A percentile compares a stretch with the other conserved stretches of the same genome.
These are phyloP conservation scores for Scheffersomyces lignosus DNA, from an alignment of 805 yeast genomes.

Conservation along the genomic window DNA sequence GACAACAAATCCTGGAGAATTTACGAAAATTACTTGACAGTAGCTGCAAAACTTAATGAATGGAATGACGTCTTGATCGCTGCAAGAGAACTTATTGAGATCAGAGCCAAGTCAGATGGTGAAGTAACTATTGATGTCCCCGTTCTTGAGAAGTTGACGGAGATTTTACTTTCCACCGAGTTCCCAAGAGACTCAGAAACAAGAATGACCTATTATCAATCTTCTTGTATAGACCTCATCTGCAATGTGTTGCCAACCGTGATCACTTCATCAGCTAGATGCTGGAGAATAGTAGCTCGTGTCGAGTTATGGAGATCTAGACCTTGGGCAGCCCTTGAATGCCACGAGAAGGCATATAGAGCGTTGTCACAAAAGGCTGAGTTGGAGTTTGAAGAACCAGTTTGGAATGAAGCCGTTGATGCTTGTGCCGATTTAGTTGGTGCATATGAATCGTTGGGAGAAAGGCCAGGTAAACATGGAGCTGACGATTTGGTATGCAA, in stretches of 20 bases:
- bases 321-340: constrained; percentile 87
- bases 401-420: constrained; percentile 80
- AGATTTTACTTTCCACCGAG: constrained; percentile 54
- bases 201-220: constrained; percentile 61
- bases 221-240: constrained; percentile 67
- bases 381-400: constrained; percentile 55
- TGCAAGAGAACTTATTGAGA: constrained; percentile 57
- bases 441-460: constrained; percentile 88
- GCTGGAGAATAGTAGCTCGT: constrained; percentile 82
- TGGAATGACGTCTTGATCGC: constrained; percentile 90
- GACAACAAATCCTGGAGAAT: constrained; percentile 80
- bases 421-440: constrained; percentile 77
- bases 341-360: constrained; percentile 84
- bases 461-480: constrained; percentile 71
- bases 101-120: constrained; percentile 55
- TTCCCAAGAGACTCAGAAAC: constrained; percentile 41
- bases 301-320: constrained; percentile 83
- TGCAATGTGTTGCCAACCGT: constrained; percentile 67
- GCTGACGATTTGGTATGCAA: constrained; percentile 85
- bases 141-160: constrained; percentile 71
- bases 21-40: constrained; percentile 82
- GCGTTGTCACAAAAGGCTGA: constrained; percentile 66
- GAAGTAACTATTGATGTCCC: constrained; percentile 74
- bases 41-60: constrained; percentile 77
- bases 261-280: constrained; percentile 62